Base-by-base conservation (phyloP, 2,329 filamentous ascomycete species). In the Pseudopithomyces maydicus region DNA sequence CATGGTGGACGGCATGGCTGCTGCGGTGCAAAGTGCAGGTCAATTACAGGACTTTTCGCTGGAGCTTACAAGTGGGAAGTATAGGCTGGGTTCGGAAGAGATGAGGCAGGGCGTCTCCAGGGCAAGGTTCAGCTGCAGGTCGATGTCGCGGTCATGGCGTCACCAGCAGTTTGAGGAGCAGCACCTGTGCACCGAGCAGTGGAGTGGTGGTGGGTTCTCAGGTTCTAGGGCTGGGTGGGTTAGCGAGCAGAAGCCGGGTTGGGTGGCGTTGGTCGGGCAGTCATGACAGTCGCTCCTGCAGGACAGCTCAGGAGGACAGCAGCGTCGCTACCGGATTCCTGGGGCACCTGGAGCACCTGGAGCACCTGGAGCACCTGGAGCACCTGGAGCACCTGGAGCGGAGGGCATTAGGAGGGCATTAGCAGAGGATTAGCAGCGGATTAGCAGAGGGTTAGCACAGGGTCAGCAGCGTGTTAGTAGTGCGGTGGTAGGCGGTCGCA, bases 281-380 rank as follows among this genome's bases (percentile, higher is more conserved):
- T 52, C 50, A 54, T 55, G 49, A 49, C 45, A 47, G 15, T 49
- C 33, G 52, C 58, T 57, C 54, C 54, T 65, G 60, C 56, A 60
- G 55, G 41, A 44, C 48, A 41, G 56, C 54, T 52, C 56, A 56
- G 44, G 63, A 51, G 48, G 48, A 51, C 36, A 36, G 11, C 44
- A 32, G 48, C 38, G 23, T 51, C 48, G 48, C 48, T 41, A 58
- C 47, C 52, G 53, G 36, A 48, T 36, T 43, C 48, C 36, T 52
- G 39, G 44, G 52, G 6, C 15, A 39, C 20, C 44, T 33, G 32
- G 33, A 49, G 36, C n/a, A n/a, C 48, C 36, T 52, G 39, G 44
- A 55, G 6, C 15, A 39, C 20, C 44, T 33, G 32, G 33, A 49
- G 36, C n/a, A n/a, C 48, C 36, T 52, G 39, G 44, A 55, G 6